Base-by-base conservation (phyloP, 306 rosid species). In the Urtica urens region DNA sequence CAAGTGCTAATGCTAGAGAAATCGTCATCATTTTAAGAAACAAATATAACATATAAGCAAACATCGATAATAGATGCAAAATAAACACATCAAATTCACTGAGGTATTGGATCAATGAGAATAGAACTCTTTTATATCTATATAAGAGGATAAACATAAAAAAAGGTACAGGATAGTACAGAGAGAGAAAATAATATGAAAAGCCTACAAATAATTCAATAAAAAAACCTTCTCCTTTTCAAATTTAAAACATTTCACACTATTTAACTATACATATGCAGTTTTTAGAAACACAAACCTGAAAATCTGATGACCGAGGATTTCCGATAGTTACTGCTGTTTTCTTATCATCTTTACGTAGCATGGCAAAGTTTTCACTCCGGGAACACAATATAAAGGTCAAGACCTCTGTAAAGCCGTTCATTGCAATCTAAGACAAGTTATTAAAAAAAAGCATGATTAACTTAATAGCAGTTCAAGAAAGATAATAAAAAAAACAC, bases 361-460 rank as follows among this genome's bases (percentile, higher is more conserved):
- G 74, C 93, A 90, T 59, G 34, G 80, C 49, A 38, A 84, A 90
- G 49, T 79, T 84, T 60, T 90, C 97, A 62, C 57, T 73, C 64
- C 59, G 67, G 1, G 97, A 84, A 64, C 97, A 77, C 74, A 90
- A 76, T 28, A 81, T 81, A 60, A 82, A 90, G 11, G 90, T 81
- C 75, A 84, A 67, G 43, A 84, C 97, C 82, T 90, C 97, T 0
- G 97, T 81, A 72, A 72, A 90, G 23, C 97, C 97, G 65, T 37
- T 47, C 78, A 70, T 67, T 57, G 93, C 92, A 57, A 84, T 81
- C 95, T 90, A 68, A 46, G 46, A 49, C 64, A 54, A 59, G 19
- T 52, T 64, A 34, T 19, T 27, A 39, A 11, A 21, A 50, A 57
- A 11, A 44, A 17, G 51, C 38, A 31, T 38, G 46, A 55, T 53